These are phyloP conservation scores for Haematococcus sp. DNA, from an alignment of 139 green algal genomes.

Conservation along the genomic window DNA sequence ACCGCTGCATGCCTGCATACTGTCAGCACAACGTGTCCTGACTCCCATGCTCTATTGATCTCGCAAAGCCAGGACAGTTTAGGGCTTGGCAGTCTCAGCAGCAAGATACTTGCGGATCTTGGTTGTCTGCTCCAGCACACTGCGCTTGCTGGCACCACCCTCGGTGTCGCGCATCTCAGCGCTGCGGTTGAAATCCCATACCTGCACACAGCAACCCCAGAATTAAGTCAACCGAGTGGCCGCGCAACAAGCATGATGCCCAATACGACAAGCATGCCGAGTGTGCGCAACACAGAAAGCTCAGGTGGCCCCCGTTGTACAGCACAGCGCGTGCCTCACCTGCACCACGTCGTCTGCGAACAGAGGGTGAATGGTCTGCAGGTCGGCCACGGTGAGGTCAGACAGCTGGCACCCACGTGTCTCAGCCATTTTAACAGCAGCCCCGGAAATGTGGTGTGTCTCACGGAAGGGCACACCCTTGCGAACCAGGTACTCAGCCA, in stretches of 20 bases:
- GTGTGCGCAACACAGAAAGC: too few relatives aligned
- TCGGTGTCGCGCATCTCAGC: slow-evolving; percentile 93
- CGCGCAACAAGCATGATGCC: too few relatives aligned
- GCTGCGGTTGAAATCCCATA: slow-evolving; percentile 85
- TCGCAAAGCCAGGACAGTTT: too few relatives aligned
- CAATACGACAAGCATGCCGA: too few relatives aligned
- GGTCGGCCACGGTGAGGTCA: slow-evolving; percentile 74
- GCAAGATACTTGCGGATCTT: slow-evolving; percentile 51
- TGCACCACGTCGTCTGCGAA: slow-evolving; percentile 87
- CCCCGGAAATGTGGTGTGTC: slow-evolving; percentile 92
- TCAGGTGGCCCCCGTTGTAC: too few relatives aligned
- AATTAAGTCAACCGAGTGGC: too few relatives aligned
- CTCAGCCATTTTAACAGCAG: slow-evolving; percentile 92
- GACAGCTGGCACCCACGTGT: slow-evolving; percentile 69
- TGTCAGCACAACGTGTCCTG: too few relatives aligned
- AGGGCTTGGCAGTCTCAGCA: slow-evolving; percentile 12
- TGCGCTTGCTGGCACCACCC: slow-evolving; percentile 80
- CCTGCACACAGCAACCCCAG: slow-evolving; percentile 25
- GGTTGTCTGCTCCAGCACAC: slow-evolving; percentile 84
- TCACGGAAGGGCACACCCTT: slow-evolving; percentile 94
- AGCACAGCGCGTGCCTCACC: slow-evolving; percentile 31
- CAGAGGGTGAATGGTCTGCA: slow-evolving; percentile 80
- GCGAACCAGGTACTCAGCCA: slow-evolving; percentile 99
- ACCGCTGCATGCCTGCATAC: too few relatives aligned
- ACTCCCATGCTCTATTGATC: too few relatives aligned